Percentiles rank a stretch among this genome's conserved stretches.
Conservation (phyloP, 495 filamentous ascomycete species). For the Aspergillus bertholletiae region DNA sequence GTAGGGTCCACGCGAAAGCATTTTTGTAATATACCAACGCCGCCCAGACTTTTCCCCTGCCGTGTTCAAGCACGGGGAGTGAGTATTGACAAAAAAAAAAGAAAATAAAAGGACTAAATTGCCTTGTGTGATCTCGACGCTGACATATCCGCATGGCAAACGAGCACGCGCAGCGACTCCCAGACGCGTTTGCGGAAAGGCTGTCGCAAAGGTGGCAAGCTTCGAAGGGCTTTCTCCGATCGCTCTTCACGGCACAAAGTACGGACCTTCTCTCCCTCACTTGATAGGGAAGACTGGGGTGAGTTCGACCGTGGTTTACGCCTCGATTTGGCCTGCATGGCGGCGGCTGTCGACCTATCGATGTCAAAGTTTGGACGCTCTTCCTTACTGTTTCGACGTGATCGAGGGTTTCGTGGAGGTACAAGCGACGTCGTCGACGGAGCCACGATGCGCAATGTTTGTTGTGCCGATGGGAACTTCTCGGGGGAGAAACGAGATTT, state of each 20-base stretch:
- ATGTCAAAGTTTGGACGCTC: constrained; percentile 25
- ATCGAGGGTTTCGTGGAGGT: constrained; percentile 16
- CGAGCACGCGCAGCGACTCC: constrained; percentile 26
- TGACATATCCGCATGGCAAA: constrained; percentile 20
- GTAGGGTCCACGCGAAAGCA: not conserved
- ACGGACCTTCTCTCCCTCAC: constrained; percentile 24
- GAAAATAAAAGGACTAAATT: constrained; percentile 9
- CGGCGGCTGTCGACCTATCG: constrained; percentile 36
- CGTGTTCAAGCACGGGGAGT: not conserved
- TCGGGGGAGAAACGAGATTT: constrained; percentile 28
- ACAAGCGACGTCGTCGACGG: constrained; percentile 39
- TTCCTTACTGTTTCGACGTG: constrained; percentile 28
- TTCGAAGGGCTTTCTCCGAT: constrained; percentile 21
- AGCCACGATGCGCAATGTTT: constrained; percentile 37
- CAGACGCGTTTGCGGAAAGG: constrained; percentile 29
- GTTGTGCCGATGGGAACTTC: constrained; percentile 23
- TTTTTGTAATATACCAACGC: constrained; percentile 6
- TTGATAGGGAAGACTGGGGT: constrained; percentile 13
- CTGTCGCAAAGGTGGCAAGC: constrained; percentile 16
- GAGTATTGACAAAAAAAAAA: not conserved
- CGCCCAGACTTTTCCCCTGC: constrained; percentile 1
- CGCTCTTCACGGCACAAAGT: constrained; percentile 38
- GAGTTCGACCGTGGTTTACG: constrained; percentile 35
- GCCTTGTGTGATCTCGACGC: constrained; percentile 13
- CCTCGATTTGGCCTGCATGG: constrained; percentile 36